A percentile compares a stretch with the other conserved stretches of the same genome.
Conservation (phyloP, 805 yeast species). For the Lachancea kluyveri region DNA sequence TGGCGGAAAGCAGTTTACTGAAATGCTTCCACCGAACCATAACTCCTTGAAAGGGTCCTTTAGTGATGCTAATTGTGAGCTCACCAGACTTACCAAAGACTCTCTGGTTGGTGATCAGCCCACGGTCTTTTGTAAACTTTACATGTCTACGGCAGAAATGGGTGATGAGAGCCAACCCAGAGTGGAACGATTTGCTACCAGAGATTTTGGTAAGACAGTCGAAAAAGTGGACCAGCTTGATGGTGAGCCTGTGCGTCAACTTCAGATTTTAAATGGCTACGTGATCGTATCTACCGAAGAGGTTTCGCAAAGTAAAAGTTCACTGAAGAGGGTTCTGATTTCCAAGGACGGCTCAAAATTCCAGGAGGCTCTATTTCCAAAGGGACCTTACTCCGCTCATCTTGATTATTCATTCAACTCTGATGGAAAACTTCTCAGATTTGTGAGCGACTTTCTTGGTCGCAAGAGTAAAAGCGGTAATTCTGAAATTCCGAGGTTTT, state of each 20-base stretch:
- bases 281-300: conserved; percentile 22
- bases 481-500: conserved; percentile 17
- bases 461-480: too few species aligned
- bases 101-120: conserved; percentile 12
- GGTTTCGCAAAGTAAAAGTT: conserved; percentile 25
- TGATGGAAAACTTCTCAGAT: too few species aligned
- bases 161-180: too few species aligned
- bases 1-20: too few species aligned
- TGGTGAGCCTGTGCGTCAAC: conserved; percentile 18
- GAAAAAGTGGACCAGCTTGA: conserved; percentile 28
- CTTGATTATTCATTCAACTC: too few species aligned
- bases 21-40: too few species aligned
- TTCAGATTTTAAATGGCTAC: conserved; percentile 19
- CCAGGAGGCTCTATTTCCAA: conserved; percentile 34
- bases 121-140: too few species aligned
- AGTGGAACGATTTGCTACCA: too few species aligned
- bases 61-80: conserved; percentile 14
- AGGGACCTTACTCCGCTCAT: too few species aligned
- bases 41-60: too few species aligned
- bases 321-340: conserved; percentile 32
- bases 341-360: conserved; percentile 48
- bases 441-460: too few species aligned
- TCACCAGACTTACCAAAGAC: conserved; percentile 12
- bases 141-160: too few species aligned
- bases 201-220: conserved; percentile 47